These are phyloP conservation scores for Sisymbrium altissimum DNA, from an alignment of 345 rosid genomes.

Conservation along the genomic window DNA sequence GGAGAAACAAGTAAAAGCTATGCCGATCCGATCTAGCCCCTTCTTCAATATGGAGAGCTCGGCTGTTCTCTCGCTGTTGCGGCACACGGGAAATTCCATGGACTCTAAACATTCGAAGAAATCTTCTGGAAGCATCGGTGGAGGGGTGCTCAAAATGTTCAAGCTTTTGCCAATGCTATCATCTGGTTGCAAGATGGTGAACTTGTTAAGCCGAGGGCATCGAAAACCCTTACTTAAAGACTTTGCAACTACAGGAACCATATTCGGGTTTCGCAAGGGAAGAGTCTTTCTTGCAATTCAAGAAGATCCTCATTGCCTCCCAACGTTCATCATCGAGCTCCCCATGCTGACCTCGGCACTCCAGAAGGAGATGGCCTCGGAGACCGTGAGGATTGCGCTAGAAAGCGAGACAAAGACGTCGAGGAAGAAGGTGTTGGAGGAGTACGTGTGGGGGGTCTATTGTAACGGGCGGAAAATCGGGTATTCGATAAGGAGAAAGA, in stretches of 20 bases:
- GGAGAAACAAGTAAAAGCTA: constrained; percentile 41
- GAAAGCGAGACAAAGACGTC: constrained; percentile 87
- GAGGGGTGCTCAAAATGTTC: constrained; percentile 75
- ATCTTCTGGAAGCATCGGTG: constrained; percentile 31
- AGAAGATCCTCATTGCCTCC: constrained; percentile 87
- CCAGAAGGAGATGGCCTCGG: constrained; percentile 95
- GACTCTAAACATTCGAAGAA: constrained; percentile 54
- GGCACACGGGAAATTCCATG: constrained; percentile 36
- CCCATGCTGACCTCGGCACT: constrained; percentile 66
- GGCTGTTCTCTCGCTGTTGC: constrained; percentile 65
- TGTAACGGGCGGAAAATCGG: constrained; percentile 89
- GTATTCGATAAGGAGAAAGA: constrained; percentile 81
- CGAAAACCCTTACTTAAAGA: constrained; percentile 75
- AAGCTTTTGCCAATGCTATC: constrained; percentile 93
- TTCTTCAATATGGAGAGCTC: constrained; percentile 70
- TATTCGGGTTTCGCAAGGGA: constrained; percentile 87
- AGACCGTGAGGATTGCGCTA: constrained; percentile 71
- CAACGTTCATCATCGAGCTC: constrained; percentile 77
- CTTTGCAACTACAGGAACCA: constrained; percentile 73
- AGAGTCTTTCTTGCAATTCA: constrained; percentile 78
- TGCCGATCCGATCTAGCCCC: constrained; percentile 77
- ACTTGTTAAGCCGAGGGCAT: constrained; percentile 59
- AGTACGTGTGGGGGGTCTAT: constrained; percentile 89
- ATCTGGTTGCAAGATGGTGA: constrained; percentile 96
- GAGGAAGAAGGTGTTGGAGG: constrained; percentile 76